A percentile compares a stretch with the other conserved stretches of the same genome.
These are phyloP conservation scores for Trypanosoma cruzi DNA, from an alignment of 208 protist genomes.

Conservation along the genomic window DNA sequence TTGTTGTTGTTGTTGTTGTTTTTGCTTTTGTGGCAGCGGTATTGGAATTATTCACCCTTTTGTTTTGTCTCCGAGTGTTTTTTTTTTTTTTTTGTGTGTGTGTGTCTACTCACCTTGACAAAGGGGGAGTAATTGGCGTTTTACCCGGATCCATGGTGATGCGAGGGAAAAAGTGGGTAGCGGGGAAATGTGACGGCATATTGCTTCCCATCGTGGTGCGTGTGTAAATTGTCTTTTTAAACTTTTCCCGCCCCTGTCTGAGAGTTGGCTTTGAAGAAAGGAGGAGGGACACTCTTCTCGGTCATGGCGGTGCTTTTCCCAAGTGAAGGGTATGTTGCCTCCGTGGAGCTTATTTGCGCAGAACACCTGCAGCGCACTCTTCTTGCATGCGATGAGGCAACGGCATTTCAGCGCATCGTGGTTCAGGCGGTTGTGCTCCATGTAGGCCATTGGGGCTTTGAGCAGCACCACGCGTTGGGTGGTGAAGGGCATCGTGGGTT, in stretches of 20 bases:
- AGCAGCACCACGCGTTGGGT: conserved; percentile 20
- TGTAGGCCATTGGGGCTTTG: conserved; percentile 52
- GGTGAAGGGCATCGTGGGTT: not conserved
- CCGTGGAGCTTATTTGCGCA: conserved; percentile 45
- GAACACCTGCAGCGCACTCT: conserved; percentile 61
- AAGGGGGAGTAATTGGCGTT: no score
- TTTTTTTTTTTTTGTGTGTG: not conserved
- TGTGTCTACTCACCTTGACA: not conserved
- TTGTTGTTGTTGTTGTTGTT: not conserved
- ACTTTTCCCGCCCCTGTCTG: not conserved
- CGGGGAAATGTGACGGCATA: not conserved
- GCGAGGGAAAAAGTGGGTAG: not conserved
- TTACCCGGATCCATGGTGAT: not conserved
- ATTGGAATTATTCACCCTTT: not conserved
- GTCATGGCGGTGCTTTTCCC: not conserved
- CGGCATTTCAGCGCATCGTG: conserved; percentile 75
- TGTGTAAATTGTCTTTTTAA: not conserved
- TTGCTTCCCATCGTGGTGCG: not conserved
- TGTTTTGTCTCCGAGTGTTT: not conserved
- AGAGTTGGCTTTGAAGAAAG: conserved; percentile 1
- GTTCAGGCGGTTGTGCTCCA: conserved; percentile 41
- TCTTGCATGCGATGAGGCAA: conserved; percentile 64
- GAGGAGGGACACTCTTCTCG: conserved; percentile 10
- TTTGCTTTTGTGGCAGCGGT: no score
- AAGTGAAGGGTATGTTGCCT: not conserved